Evolutionary conservation across 345 rosid genomes (phyloP).

Genomic region (Theobroma cacao): DNA sequence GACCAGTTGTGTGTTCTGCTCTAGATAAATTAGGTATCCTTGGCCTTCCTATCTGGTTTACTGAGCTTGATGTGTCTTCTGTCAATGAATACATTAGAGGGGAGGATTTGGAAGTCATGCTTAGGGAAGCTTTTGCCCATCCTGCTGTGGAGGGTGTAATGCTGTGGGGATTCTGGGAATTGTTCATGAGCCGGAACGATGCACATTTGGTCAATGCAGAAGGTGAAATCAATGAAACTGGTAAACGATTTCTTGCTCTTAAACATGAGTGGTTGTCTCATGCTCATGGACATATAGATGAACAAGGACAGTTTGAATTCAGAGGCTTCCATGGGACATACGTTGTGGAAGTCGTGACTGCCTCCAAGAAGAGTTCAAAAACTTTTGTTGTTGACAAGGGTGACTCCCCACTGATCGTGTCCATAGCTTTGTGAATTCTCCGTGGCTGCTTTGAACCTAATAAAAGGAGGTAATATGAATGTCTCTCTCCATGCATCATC

Average conservation of each 20-base stretch:
- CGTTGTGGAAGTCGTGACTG: conserved; percentile 44
- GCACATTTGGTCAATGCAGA: conserved; percentile 85
- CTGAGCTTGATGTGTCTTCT: conserved; percentile 89
- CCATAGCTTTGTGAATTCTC: conserved; percentile 40
- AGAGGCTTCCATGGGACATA: conserved; percentile 89
- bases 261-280: conserved; percentile 70
- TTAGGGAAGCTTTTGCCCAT: conserved; percentile 88
- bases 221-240: conserved; percentile 86
- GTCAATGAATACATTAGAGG: conserved; percentile 73
- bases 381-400: conserved; percentile 67
- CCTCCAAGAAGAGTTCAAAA: conserved; percentile 38
- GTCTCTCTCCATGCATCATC: background rate
- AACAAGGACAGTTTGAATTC: conserved; percentile 51
- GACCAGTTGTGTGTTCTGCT: conserved; percentile 66
- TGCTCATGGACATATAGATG: conserved; percentile 51
- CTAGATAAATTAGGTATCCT: conserved; percentile 69
- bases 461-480: background rate
- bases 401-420: conserved; percentile 50
- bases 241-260: conserved; percentile 64
- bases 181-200: conserved; percentile 77
- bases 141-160: conserved; percentile 92
- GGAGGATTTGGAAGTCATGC: conserved; percentile 94
- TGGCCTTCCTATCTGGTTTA: conserved; percentile 95
- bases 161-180: conserved; percentile 99
- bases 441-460: background rate